Evolutionary conservation across 768 basidiomycete species (phyloP).

Genomic region (Ephemerocybe angulata): DNA sequence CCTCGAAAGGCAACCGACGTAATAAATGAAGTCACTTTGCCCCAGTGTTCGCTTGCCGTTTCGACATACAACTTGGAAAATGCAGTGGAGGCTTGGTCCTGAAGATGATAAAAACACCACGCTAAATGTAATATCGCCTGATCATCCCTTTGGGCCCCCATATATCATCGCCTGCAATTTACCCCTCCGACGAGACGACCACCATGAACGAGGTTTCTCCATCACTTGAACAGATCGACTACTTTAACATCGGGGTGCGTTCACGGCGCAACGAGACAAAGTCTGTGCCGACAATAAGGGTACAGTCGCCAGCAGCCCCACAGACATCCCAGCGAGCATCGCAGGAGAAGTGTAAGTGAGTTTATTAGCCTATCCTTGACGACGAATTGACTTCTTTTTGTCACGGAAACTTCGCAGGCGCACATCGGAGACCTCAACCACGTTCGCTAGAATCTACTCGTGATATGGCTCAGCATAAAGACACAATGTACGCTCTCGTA

Average conservation of each 20-base stretch:
- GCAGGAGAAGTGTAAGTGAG: neutral
- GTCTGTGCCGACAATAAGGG: too few relatives aligned
- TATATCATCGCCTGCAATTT: too few relatives aligned
- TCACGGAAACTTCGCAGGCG: neutral
- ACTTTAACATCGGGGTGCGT: too few relatives aligned
- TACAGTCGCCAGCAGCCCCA: too few relatives aligned
- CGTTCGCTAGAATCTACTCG: constrained; percentile 7
- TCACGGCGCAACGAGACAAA: too few relatives aligned
- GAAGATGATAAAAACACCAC: neutral
- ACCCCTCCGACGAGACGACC: too few relatives aligned
- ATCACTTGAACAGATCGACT: too few relatives aligned
- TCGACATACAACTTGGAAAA: neutral
- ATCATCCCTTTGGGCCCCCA: too few relatives aligned
- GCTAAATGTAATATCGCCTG: too few relatives aligned
- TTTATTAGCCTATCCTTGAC: neutral
- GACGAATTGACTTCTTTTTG: neutral
- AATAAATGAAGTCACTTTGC: neutral
- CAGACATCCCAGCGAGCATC: too few relatives aligned
- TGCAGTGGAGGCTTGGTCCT: neutral
- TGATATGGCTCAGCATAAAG: constrained; percentile 6
- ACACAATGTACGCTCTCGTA: constrained; percentile 1
- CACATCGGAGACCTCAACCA: neutral
- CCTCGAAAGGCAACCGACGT: neutral
- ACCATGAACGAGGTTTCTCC: too few relatives aligned
- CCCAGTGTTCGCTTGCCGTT: neutral